phyloP scores from a whole-genome alignment of 768 basidiomycete genomes.

The Kwoniella botswanensis region DNA sequence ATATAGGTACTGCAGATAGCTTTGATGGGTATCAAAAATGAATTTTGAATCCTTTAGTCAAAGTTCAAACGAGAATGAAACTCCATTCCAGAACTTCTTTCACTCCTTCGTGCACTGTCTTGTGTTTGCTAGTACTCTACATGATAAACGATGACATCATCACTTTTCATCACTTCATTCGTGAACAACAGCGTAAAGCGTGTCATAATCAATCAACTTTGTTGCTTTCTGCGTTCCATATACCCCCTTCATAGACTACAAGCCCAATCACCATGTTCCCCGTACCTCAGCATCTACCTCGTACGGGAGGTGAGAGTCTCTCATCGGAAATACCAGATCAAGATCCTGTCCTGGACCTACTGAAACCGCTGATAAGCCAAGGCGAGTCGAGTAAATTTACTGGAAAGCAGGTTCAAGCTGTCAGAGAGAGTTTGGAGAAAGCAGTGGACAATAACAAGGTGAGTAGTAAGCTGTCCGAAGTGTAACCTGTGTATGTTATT shows the following conservation, averaged over 20 bases:
- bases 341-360: slow-evolving; percentile 34
- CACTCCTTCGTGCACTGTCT: too few relatives aligned
- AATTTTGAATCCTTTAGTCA: too few relatives aligned
- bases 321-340: slow-evolving; percentile 14
- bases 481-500: neutral
- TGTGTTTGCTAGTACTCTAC: too few relatives aligned
- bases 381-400: slow-evolving; percentile 32
- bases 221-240: neutral
- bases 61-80: too few relatives aligned
- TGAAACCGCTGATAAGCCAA: slow-evolving; percentile 32
- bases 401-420: slow-evolving; percentile 26
- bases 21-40: too few relatives aligned
- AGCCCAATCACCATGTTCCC: slow-evolving; percentile 37
- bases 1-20: too few relatives aligned
- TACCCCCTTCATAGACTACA: neutral
- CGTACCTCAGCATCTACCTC: slow-evolving; percentile 45
- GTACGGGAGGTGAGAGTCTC: slow-evolving; percentile 27
- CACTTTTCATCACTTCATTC: slow-evolving; percentile 6
- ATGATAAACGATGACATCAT: slow-evolving; percentile 18
- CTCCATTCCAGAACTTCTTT: too few relatives aligned
- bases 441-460: slow-evolving; percentile 77
- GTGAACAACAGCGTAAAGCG: slow-evolving; percentile 2
- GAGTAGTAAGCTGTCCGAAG: slow-evolving; percentile 22
- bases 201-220: neutral
- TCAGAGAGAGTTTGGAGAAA: slow-evolving; percentile 68